These are phyloP conservation scores for Fusarium sp. DNA, from an alignment of 2,329 filamentous ascomycete genomes.

Conservation along the genomic window DNA sequence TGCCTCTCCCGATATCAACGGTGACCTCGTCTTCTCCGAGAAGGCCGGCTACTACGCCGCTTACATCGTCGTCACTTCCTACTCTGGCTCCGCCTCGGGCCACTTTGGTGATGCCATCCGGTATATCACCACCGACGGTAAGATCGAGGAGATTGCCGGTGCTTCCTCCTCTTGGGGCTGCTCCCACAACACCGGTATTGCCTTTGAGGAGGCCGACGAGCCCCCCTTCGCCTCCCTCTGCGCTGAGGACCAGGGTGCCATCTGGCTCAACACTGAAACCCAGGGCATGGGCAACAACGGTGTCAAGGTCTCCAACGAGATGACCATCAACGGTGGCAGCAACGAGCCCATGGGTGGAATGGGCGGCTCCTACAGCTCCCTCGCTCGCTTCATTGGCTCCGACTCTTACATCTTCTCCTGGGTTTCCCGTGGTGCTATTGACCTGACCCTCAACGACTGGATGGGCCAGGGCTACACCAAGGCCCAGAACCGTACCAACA, in stretches of 20 bases:
- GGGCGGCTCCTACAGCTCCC: slow-evolving; percentile 70
- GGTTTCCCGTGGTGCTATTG: slow-evolving; percentile 69
- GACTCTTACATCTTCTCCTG: slow-evolving; percentile 71
- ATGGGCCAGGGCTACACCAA: slow-evolving; percentile 68
- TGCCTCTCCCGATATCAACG: slow-evolving; percentile 70
- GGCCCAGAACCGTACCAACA: slow-evolving; percentile 63
- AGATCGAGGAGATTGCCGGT: slow-evolving; percentile 61
- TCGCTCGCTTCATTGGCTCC: slow-evolving; percentile 64
- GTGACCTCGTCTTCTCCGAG: slow-evolving; percentile 71
- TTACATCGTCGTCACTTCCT: slow-evolving; percentile 71
- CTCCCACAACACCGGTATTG: slow-evolving; percentile 74
- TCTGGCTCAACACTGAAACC: slow-evolving; percentile 72
- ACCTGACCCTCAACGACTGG: slow-evolving; percentile 67
- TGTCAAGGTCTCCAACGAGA: slow-evolving; percentile 72
- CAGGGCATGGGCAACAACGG: slow-evolving; percentile 65
- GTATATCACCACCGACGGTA: slow-evolving; percentile 61
- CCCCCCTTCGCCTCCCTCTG: slow-evolving; percentile 70
- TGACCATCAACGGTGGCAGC: slow-evolving; percentile 68
- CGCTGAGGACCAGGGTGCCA: slow-evolving; percentile 71
- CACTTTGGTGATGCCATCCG: slow-evolving; percentile 68
- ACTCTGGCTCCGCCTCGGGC: slow-evolving; percentile 64
- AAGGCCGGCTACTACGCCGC: slow-evolving; percentile 68
- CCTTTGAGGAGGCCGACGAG: slow-evolving; percentile 69
- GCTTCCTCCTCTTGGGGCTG: slow-evolving; percentile 70
- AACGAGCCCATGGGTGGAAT: slow-evolving; percentile 73